Evolutionary conservation across 1,139 yeast species (phyloP).

Genomic region (Hansenula anomala): DNA sequence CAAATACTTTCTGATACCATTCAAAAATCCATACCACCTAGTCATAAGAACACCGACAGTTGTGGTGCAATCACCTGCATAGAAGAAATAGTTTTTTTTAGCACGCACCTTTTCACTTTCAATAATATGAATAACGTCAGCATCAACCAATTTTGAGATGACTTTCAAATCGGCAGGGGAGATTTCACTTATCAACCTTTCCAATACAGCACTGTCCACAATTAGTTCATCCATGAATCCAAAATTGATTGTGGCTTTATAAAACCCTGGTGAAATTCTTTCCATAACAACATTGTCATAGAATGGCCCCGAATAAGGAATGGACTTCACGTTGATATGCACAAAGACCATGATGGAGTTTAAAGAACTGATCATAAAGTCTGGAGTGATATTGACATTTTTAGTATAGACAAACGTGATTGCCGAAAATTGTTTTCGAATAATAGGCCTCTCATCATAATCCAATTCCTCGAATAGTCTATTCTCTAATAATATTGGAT

Average conservation of each 20-base stretch:
- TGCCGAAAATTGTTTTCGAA: background rate
- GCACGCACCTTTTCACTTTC: constrained; percentile 1
- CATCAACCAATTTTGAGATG: background rate
- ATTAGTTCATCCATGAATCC: constrained; percentile 1
- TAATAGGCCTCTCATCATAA: background rate
- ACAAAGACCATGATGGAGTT: background rate
- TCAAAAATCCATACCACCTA: background rate
- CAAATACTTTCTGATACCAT: background rate
- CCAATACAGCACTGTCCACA: background rate
- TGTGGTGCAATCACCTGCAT: background rate
- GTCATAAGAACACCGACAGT: background rate
- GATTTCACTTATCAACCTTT: background rate
- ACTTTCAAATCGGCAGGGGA: background rate
- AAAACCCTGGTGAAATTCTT: background rate
- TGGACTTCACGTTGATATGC: background rate
- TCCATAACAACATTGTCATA: background rate
- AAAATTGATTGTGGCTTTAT: background rate
- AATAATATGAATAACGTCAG: background rate
- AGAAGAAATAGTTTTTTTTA: background rate
- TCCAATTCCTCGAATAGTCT: background rate
- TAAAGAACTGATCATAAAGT: background rate
- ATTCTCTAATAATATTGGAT: background rate
- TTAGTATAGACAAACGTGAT: background rate
- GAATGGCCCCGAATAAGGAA: background rate
- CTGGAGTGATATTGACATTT: background rate